These are phyloP conservation scores for Vitis hybrid DNA, from an alignment of 177 flowering plant species.

Conservation along the genomic window DNA sequence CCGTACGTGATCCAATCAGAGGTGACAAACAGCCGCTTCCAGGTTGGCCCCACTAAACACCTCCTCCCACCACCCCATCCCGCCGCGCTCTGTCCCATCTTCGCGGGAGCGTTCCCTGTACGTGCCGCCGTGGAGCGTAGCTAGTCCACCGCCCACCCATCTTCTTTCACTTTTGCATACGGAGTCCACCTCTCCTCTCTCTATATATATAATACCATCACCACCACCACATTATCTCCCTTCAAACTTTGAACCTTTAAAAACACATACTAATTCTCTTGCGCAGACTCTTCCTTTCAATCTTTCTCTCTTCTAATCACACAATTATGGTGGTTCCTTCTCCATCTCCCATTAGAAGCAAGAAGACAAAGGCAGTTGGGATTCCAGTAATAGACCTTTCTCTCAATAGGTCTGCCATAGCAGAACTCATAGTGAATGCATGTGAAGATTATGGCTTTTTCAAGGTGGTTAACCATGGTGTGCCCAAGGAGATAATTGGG, in stretches of 20 bases:
- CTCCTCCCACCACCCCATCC: too few species aligned
- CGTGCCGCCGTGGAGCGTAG: too few species aligned
- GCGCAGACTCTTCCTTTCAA: neutral
- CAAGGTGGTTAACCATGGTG: constrained; percentile 77
- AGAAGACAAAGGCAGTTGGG: constrained; percentile 30
- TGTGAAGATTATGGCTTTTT: constrained; percentile 83
- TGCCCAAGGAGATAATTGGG: constrained; percentile 31
- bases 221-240: too few species aligned
- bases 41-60: too few species aligned
- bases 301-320: neutral
- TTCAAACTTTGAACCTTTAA: neutral
- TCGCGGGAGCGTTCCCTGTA: too few species aligned
- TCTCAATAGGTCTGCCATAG: constrained; percentile 24
- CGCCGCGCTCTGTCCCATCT: too few species aligned
- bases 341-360: constrained; percentile 26
- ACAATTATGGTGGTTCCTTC: constrained; percentile 45
- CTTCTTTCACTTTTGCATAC: too few species aligned
- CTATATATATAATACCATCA: too few species aligned
- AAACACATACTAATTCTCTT: neutral
- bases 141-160: too few species aligned
- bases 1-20: too few species aligned
- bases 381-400: constrained; percentile 71
- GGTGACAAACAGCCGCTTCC: too few species aligned
- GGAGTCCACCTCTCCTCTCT: too few species aligned
- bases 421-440: constrained; percentile 56